Evolutionary conservation across 257 asterid genomes (phyloP).

Genomic region (Nicotiana undulata): DNA sequence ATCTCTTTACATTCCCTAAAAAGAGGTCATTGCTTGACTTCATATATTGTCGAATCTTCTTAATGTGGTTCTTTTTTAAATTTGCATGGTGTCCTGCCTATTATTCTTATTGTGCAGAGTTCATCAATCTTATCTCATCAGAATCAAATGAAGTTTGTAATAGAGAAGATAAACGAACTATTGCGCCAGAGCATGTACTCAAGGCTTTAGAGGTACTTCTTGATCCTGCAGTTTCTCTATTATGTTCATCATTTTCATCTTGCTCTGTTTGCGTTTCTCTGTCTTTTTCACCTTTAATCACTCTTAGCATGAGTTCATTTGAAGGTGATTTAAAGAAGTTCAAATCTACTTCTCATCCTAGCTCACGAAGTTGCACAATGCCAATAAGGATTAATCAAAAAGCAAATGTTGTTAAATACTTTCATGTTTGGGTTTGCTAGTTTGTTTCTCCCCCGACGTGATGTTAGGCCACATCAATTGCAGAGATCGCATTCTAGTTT

Average conservation of each 20-base stretch:
- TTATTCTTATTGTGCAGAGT: constrained; percentile 41
- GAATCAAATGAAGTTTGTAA: constrained; percentile 96
- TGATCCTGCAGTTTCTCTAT: background rate
- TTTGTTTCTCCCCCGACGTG: background rate
- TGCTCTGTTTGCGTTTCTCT: background rate
- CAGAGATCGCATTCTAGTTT: background rate
- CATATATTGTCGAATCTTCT: background rate
- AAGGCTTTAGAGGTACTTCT: constrained; percentile 73
- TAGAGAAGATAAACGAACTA: constrained; percentile 77
- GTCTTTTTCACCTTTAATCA: background rate
- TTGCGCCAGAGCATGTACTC: constrained; percentile 95
- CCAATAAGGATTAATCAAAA: background rate
- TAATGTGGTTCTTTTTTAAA: background rate
- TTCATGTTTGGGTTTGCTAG: background rate
- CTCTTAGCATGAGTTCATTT: background rate
- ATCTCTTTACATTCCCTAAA: background rate
- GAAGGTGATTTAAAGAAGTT: background rate
- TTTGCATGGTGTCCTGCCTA: background rate
- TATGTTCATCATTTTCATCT: background rate
- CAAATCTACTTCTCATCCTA: background rate
- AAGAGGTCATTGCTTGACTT: background rate
- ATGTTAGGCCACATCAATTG: background rate
- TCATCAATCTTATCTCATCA: constrained; percentile 83
- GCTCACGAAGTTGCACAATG: background rate
- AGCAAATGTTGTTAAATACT: background rate